Base-by-base conservation (phyloP, 1,139 yeast species). In the Arxiozyma telluris region DNA sequence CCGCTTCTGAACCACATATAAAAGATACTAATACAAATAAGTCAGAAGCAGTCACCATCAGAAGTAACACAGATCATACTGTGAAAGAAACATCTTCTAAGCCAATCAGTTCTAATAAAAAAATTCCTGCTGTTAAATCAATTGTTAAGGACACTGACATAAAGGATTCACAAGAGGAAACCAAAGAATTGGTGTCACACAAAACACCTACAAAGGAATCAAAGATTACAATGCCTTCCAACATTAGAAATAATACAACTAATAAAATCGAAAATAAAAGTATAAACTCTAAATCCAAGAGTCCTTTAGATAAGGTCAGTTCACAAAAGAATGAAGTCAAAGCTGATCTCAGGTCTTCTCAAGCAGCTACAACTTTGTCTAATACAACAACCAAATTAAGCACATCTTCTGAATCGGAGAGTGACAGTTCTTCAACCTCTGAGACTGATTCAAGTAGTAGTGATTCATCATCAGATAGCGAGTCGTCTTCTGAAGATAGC, bases 401-500 rank as follows among this genome's bases (percentile, higher is more conserved):
- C 12, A 11, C 49, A 12, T 46, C 49, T 38, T 38, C 49, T 38
- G 21, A 38, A 38, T 41, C 43, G 8, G 43, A 41, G 6, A 18
- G 18, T 21, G 30, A 46, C 12, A 45, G 41, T 38, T 21, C 49
- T 6, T 46, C 49, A 15, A 21, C 25, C 7, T 30, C 46, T 34
- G 51, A 50, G 3, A 43, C 50, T 17, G 39, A 51, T 5, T 55
- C 58, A 2, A 52, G 53, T 34, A 50, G 44, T 38, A 53, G 50
- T 34, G 43, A 50, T 2, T 50, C 55, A 2, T 46, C 56, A 11
- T 53, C 38, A 49, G 54, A 52, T 17, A 47, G 50, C 18, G 53
- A 56, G 4, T 50, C 52, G 2, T 47, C 52, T 12, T 53, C 56
- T 8, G 61, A 58, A 7, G 45, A 34, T n/a, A 42, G 42, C 21